Evolutionary conservation across 805 yeast genomes (phyloP), one percentile per base, ranked within the genome.

Genomic region (Ogataea minuta): DNA sequence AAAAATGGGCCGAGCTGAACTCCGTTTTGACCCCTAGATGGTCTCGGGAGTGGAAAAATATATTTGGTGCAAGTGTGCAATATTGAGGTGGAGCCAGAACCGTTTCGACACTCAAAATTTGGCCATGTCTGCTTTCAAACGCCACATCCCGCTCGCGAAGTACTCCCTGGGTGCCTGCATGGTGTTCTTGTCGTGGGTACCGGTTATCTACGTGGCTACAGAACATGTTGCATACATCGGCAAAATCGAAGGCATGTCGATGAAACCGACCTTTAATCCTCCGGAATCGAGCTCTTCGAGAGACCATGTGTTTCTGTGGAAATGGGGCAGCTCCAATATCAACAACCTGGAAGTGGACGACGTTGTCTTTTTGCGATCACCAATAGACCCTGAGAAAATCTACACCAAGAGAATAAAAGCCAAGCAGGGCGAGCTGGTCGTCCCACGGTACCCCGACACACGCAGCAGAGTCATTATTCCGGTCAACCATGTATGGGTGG

Each of bases 231-330:
- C 76, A 36, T 88, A 79, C 62, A 72, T 89, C 19, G 85, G 86
- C 11, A 76, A 78, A 60, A 75, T 89, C 12, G 74, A 80, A 30
- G 98, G 98, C 2, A 63, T 73, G 27, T 86, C 95, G 16, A 90
- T 90, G 98, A 71, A 84, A 36, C 97, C 97, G 1, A 77, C 95
- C 0, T 74, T 89, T 54, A 90, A 90, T 60, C 91, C 95, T 0
- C 76, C 74, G 14, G 71, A 61, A 31, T 26, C 62, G 48, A 27
- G 32, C n/a, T 32, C 39, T n/a, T 60, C 66, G 59, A 68, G 49
- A 4, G 89, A 83, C 53, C 73, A 81, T 63, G 88, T 86, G 1
- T 50, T 85, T 3, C 67, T 90, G 12, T 77, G 83, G 74, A 86
- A 85, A 56, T 80, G 67, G 63, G 74, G 76, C 19, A 60, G 76